Conservation (phyloP, 2,329 filamentous ascomycete genomes). For the Monilinia polystroma region DNA sequence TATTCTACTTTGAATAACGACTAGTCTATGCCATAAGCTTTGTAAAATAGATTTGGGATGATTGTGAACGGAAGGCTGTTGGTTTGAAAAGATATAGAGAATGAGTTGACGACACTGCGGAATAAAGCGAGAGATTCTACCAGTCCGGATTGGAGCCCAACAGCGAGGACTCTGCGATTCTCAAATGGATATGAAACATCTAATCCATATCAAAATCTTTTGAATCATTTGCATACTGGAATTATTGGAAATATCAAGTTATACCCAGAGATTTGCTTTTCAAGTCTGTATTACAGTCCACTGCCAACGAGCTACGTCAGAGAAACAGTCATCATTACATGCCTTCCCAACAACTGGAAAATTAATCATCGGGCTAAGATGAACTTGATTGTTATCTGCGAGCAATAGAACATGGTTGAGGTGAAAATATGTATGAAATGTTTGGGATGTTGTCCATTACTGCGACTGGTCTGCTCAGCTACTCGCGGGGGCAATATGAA, state of each 20-base stretch:
- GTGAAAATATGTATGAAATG: not conserved
- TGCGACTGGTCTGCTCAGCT: not conserved
- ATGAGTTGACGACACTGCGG: not conserved
- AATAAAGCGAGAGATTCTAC: too few species aligned
- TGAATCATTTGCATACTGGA: not conserved
- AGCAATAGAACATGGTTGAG: not conserved
- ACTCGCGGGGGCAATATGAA: not conserved
- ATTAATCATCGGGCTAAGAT: not conserved
- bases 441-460: not conserved
- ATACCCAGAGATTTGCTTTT: not conserved
- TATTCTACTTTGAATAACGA: not conserved
- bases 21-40: not conserved
- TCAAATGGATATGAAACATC: not conserved
- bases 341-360: not conserved
- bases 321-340: not conserved
- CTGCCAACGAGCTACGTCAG: constrained; percentile 2
- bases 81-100: not conserved
- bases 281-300: not conserved
- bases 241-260: not conserved
- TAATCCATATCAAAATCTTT: not conserved
- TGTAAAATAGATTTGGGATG: too few species aligned
- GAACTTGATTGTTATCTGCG: not conserved
- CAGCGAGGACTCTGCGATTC: not conserved
- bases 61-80: not conserved
- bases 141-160: not conserved